Evolutionary conservation across 140 eudicot genomes (phyloP), one percentile per base, ranked within the genome.

Genomic region (Cichorium intybus): DNA sequence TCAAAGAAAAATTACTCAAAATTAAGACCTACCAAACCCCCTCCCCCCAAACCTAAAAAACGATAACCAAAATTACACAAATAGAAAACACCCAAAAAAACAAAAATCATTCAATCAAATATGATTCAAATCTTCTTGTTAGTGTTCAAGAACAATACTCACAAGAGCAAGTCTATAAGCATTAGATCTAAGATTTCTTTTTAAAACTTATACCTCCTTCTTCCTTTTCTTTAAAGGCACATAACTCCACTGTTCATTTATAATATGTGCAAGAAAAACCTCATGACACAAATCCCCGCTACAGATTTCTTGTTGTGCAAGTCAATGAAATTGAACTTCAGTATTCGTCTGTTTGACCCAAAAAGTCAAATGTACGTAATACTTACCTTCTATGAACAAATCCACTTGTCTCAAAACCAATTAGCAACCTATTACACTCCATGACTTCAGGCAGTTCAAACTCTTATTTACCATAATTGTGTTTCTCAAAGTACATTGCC

Each of bases 101-200:
- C 9, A 15, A 1, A 4, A 23, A n/a, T n/a, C n/a, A 7, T 3
- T 41, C 5, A 12, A 48, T 84, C 56, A 89, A 60, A 90, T 47
- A 67, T 68, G 79, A 24, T 77, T 72, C 12, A 81, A 31, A 79
- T 94, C 99, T 51, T 81, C 79, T 74, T 76, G 70, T 45, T 77
- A 79, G 27, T 66, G 75, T 75, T 89, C 99, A 23, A 94, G 80
- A 28, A 84, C 70, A 41, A 94, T 78, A 65, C 64, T 80, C 35
- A 89, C 90, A 78, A 78, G 83, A n/a, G 95, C 99, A 74, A 94
- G 95, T 64, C 96, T 80, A 56, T 86, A 89, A 37, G 99, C 79
- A 0, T 84, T 81, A 24, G 97, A 94, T 70, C 95, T 84, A 56
- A 86, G 56, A 84, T 94, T 94, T 70, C 99, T 82, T 9, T 89